Conservation (phyloP, 2,329 filamentous ascomycete genomes). For the Ophiognomonia clavigignenti-juglandacearum region DNA sequence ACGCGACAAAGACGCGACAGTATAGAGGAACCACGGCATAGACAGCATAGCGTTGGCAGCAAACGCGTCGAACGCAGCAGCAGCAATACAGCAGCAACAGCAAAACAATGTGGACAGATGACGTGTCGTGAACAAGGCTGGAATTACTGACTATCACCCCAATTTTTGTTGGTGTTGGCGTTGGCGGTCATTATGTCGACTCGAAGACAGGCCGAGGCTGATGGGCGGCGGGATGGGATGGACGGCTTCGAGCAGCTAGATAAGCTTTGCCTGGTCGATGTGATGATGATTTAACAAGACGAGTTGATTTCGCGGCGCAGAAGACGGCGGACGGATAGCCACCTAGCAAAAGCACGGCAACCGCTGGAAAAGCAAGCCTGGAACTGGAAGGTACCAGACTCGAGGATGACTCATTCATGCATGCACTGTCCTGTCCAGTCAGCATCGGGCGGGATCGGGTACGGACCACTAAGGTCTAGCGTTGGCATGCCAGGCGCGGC, state of each 20-base stretch:
- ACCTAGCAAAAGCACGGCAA: conserved; percentile 8
- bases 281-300: conserved; percentile 15
- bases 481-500: too few relatives aligned
- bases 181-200: conserved; percentile 13
- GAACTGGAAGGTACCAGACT: background rate
- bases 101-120: background rate
- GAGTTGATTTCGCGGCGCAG: conserved; percentile 3
- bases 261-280: conserved; percentile 10
- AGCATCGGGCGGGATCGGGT: too few relatives aligned
- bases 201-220: conserved; percentile 2
- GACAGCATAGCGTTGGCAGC: too few relatives aligned
- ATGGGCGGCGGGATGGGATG: too few relatives aligned
- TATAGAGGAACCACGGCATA: too few relatives aligned
- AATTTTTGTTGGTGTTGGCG: conserved; percentile 17
- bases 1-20: background rate
- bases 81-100: background rate
- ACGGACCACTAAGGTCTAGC: too few relatives aligned
- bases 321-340: conserved; percentile 12
- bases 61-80: too few relatives aligned
- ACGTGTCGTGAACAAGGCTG: conserved; percentile 12
- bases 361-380: background rate
- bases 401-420: too few relatives aligned
- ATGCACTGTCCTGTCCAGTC: too few relatives aligned
- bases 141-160: conserved; percentile 16
- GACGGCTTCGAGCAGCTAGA: conserved; percentile 14